phyloP scores from a whole-genome alignment of 345 rosid species.

The Eucalyptus leucophloia region DNA sequence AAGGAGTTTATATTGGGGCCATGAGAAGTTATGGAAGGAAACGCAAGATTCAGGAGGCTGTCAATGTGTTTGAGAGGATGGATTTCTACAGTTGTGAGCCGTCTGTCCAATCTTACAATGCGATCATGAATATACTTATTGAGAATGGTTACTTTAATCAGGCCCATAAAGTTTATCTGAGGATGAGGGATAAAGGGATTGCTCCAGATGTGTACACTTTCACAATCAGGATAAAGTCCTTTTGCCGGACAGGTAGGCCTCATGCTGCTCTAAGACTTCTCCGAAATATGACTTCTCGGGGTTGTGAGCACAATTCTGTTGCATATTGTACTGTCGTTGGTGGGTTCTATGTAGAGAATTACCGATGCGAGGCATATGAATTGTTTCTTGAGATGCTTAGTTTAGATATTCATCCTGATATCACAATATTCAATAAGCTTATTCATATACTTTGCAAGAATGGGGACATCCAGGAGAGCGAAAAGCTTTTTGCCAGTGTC shows the following conservation, averaged over 20 bases:
- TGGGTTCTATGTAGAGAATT: conserved; percentile 60
- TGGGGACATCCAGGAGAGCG: conserved; percentile 63
- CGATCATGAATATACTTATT: conserved; percentile 80
- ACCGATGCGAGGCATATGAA: conserved; percentile 40
- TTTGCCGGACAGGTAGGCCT: conserved; percentile 71
- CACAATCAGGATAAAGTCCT: conserved; percentile 82
- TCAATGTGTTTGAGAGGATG: conserved; percentile 86
- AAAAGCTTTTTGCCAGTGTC: conserved; percentile 57
- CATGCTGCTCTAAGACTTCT: conserved; percentile 80
- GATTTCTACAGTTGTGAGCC: conserved; percentile 72
- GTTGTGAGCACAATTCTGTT: conserved; percentile 61
- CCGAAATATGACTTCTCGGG: conserved; percentile 62
- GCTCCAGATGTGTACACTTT: conserved; percentile 71
- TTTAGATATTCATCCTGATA: conserved; percentile 34
- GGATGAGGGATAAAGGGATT: conserved; percentile 62
- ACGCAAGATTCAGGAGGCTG: conserved; percentile 76
- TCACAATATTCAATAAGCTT: conserved; percentile 68
- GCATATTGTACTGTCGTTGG: conserved; percentile 67
- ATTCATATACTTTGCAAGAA: conserved; percentile 69
- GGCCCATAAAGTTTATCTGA: conserved; percentile 79
- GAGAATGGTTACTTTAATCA: conserved; percentile 56
- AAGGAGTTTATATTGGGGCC: conserved; percentile 61
- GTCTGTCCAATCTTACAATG: conserved; percentile 55
- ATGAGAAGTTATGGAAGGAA: conserved; percentile 70
- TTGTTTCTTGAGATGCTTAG: conserved; percentile 75